Evolutionary conservation across 1,284 basidiomycete genomes (phyloP), one percentile per base, ranked within the genome.

Genomic region (Sanguinoderma infundibulare): DNA sequence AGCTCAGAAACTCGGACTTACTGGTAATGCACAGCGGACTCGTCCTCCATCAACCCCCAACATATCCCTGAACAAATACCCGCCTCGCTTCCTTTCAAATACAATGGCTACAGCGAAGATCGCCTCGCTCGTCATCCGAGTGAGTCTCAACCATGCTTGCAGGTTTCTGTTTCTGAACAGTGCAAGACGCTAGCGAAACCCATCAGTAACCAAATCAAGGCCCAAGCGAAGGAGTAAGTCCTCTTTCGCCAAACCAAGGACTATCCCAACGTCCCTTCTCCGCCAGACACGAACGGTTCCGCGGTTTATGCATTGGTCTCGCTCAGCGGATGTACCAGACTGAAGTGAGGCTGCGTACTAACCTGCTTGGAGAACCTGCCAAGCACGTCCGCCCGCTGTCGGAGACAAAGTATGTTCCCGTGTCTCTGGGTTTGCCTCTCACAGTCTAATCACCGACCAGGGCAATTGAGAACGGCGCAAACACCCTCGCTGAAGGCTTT

Each of bases 381-480:
- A 87, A 86, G 57, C 83, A 89, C 68, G 83, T 95, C 55, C 87
- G 92, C 28, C 94, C 94, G 3, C 79, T 96, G 34, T 95, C 93
- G 4, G 94, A 96, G 74, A 84, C 89, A 15, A 84, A 85, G 93
- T 94, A 65, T 66, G 70, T 57, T 9, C 5, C 15, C 83, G 78
- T 46, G n/a, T 28, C 35, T 47, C 46, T 32, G 38, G 24, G 22
- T 20, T 0, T 52, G 0, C 40, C 34, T 36, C 39, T 10, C 49
- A 36, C 26, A 22, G n/a, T 24, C 26, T 39, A 40, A 49, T 42
- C 20, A 46, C 26, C 46, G 8, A 15, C 2, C 26, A 95, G 94
- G 67, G 94, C 94, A 0, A 92, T 96, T 55, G 93, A 95, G 69
- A 95, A 91, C 69, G 94, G 94, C 15, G 92, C 94, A 14, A 95